Evolutionary conservation across 768 basidiomycete species (phyloP).

Genomic region (Lentinula lateritia): DNA sequence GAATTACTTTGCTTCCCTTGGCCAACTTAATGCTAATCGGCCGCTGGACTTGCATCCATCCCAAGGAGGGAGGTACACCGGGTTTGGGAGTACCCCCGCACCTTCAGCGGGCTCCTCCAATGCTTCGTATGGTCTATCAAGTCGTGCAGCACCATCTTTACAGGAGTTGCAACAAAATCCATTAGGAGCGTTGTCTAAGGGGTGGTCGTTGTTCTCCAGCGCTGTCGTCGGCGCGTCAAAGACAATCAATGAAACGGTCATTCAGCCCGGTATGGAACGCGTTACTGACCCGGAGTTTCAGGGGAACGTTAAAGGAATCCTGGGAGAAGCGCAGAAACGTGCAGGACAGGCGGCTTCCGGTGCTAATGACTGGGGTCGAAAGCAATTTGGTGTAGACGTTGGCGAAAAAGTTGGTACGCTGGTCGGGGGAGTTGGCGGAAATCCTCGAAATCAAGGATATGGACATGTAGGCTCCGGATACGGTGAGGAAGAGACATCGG

Average conservation of each 20-base stretch:
- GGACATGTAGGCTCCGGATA: conserved; percentile 39
- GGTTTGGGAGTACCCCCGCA: conserved; percentile 86
- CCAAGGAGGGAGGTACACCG: conserved; percentile 90
- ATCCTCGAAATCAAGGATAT: conserved; percentile 50
- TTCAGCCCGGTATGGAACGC: conserved; percentile 83
- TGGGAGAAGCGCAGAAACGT: conserved; percentile 59
- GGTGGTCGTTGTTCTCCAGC: conserved; percentile 92
- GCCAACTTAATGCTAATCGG: conserved; percentile 74
- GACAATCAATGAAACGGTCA: conserved; percentile 78
- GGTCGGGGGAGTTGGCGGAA: conserved; percentile 56
- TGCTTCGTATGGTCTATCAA: conserved; percentile 70
- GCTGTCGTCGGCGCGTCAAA: conserved; percentile 77
- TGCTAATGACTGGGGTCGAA: conserved; percentile 75
- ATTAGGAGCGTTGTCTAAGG: conserved; percentile 78
- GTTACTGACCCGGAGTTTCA: conserved; percentile 80
- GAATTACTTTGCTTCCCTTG: conserved; percentile 77
- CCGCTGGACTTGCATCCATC: conserved; percentile 81
- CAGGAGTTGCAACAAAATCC: conserved; percentile 86
- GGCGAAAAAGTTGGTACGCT: conserved; percentile 70
- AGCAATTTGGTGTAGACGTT: conserved; percentile 80
- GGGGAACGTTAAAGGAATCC: conserved; percentile 66
- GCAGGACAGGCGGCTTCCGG: conserved; percentile 56
- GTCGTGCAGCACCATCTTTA: conserved; percentile 72
- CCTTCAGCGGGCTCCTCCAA: conserved; percentile 39
- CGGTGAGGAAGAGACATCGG: conserved; percentile 48